Evolutionary conservation across 1,284 basidiomycete species (phyloP), one percentile per base, ranked within the genome.

Genomic region (Lignosus rhinocerotis): DNA sequence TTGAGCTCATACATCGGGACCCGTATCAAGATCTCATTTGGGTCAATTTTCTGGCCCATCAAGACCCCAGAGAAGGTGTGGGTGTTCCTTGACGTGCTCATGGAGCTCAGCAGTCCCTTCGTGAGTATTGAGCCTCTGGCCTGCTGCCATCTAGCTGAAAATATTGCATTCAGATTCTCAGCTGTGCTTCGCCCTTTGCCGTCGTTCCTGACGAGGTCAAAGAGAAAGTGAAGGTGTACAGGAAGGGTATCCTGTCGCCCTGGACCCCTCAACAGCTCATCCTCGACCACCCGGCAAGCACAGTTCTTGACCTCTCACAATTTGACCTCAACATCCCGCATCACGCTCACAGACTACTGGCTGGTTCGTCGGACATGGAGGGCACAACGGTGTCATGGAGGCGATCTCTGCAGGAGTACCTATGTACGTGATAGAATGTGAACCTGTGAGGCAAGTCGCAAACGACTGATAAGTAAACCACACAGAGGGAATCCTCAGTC

Each of bases 361-460:
- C 8, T 69, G 66, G 66, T 66, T 59, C 47, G 53, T 69, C 34
- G 61, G 61, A 10, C 67, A 69, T 33, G 59, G 64, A 16, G 67
- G 66, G 1, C 66, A 66, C 16, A 67, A 66, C 59, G 58, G 63
- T 34, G 46, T 57, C 3, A 44, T 64, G 7, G 67, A 69, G 45
- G 30, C 66, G 5, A 56, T 66, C 19, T 25, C 14, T 3, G 50
- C 57, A 2, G 65, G 65, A 8, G 61, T 69, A 3, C 67, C 65
- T 2, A 60, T 59, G 54, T 55, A 16, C 36, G n/a, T n/a, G n/a
- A n/a, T n/a, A n/a, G n/a, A n/a, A n/a, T n/a, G n/a, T n/a, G n/a
- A n/a, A n/a, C n/a, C n/a, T n/a, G n/a, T n/a, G n/a, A n/a, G n/a
- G n/a, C n/a, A n/a, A n/a, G n/a, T n/a, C n/a, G n/a, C n/a, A n/a